Evolutionary conservation across 164 flowering plant species (phyloP).

Genomic region (Saururus chinensis): DNA sequence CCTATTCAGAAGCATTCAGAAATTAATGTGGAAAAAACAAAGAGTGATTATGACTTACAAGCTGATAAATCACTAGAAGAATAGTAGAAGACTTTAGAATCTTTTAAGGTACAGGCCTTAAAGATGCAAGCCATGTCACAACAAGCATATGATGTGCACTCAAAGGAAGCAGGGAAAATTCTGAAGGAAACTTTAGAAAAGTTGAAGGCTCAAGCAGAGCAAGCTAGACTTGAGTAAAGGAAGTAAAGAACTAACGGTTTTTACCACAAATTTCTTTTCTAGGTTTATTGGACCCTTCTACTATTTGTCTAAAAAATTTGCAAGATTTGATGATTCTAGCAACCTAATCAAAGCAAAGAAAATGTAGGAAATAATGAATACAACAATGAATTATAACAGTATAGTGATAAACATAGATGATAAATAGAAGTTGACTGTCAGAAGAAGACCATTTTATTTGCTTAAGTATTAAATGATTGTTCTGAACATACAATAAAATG

Average conservation of each 20-base stretch:
- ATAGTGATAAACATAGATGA: no score
- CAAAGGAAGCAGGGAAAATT: slow-evolving; percentile 43
- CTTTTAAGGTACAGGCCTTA: slow-evolving; percentile 70
- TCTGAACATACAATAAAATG: no score
- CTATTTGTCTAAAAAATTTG: no score
- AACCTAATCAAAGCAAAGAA: no score
- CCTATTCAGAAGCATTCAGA: slow-evolving; percentile 42
- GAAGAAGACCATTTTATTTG: no score
- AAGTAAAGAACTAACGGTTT: slow-evolving; percentile 53
- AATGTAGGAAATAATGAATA: no score
- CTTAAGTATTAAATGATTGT: no score
- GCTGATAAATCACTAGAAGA: slow-evolving; percentile 56
- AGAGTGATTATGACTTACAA: slow-evolving; percentile 15
- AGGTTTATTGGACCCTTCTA: no score
- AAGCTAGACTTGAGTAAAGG: slow-evolving; percentile 59
- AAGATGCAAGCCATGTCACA: slow-evolving; percentile 70
- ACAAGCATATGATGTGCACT: slow-evolving; percentile 72
- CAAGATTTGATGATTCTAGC: no score
- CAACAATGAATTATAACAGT: no score
- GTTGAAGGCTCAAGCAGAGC: slow-evolving; percentile 70
- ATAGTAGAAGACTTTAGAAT: slow-evolving; percentile 52
- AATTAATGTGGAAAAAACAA: slow-evolving; percentile 44
- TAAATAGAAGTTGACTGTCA: no score
- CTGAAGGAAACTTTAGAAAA: slow-evolving; percentile 57
- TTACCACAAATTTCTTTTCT: no score